Base-by-base conservation (phyloP, 352 stramenopile genomes). In the Phytophthora macrochlamydospora region DNA sequence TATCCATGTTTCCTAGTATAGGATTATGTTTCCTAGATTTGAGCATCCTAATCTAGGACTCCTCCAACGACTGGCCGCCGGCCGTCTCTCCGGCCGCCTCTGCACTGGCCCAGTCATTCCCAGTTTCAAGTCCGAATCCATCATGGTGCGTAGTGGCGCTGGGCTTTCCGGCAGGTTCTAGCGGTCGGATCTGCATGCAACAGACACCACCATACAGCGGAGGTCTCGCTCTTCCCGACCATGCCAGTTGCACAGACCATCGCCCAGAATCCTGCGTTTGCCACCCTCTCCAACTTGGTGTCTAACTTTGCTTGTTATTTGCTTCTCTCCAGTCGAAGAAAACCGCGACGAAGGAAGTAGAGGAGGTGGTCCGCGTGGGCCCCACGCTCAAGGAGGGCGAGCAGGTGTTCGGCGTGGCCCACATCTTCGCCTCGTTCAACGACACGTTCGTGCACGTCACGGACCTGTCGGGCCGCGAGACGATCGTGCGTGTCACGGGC, bases 391-490 rank as follows among this genome's bases (percentile, higher is more conserved):
- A 94, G 66, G 98, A 99, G 70, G 97, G 97, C 63, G 97, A 99
- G 85, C 88, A 99, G 83, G 96, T 99, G 59, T 99, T 99, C 73
- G 98, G 92, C 60, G 97, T 99, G 56, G 97, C 98, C 50, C 98
- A 99, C 89, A 98, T 99, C 82, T 99, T 99, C 82, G 98, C 98
- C 56, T 99, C 93, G 69, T 99, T 99, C 90, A 99, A 99, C 85
- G 98, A 99, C 87, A 99, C 98, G 59, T 99, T 99, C 83, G 97
- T 99, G 64, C 98, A 99, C 83, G 96, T 99, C 58, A 99, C 98
- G 51, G 98, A 99, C 89, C 90, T 99, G 48, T 99, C 97, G 59
- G 98, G 98, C 73, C 90, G 98, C 53, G 98, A 99, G 85, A 99
- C 98, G 67, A 96, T 99, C 78, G 95, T 99, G 66, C 97, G 98